phyloP scores from a whole-genome alignment of 139 green algal species.

The Coccomyxa sp. region DNA sequence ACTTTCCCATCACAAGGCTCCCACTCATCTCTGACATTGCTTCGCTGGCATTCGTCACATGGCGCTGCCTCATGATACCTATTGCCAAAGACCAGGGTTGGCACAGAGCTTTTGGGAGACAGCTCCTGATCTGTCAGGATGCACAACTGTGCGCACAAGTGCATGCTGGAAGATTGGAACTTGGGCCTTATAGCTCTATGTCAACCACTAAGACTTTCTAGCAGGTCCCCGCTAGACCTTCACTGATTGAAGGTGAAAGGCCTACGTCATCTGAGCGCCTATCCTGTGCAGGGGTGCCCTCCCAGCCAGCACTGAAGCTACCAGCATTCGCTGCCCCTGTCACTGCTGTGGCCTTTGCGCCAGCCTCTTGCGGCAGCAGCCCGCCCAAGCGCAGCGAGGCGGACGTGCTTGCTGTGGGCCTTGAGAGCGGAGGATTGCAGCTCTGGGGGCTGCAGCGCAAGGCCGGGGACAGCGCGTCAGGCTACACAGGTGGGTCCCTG shows the following conservation, averaged over 20 bases:
- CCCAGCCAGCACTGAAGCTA: not conserved
- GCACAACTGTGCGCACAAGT: not conserved
- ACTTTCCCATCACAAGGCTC: not conserved
- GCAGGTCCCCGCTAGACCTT: not conserved
- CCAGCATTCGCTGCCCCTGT: constrained; percentile 30
- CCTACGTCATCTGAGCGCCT: constrained; percentile 3
- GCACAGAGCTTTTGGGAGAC: not conserved
- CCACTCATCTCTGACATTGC: not conserved
- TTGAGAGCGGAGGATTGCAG: constrained; percentile 62
- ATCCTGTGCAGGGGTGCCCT: not conserved
- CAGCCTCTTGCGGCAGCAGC: constrained; percentile 6
- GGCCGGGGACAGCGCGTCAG: no score
- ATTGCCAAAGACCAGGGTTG: no score
- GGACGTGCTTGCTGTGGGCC: constrained; percentile 57
- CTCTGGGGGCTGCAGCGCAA: constrained; percentile 33
- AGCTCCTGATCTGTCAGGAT: not conserved
- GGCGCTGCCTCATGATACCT: not conserved
- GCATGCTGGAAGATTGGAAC: not conserved
- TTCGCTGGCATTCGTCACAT: not conserved
- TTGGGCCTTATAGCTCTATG: no score
- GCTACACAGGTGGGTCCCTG: no score
- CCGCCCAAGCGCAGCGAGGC: not conserved
- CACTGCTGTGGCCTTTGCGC: constrained; percentile 52
- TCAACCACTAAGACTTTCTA: not conserved
- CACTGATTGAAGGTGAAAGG: no score